Base-by-base conservation (phyloP, 1,139 yeast species). In the Pichia sp. region DNA sequence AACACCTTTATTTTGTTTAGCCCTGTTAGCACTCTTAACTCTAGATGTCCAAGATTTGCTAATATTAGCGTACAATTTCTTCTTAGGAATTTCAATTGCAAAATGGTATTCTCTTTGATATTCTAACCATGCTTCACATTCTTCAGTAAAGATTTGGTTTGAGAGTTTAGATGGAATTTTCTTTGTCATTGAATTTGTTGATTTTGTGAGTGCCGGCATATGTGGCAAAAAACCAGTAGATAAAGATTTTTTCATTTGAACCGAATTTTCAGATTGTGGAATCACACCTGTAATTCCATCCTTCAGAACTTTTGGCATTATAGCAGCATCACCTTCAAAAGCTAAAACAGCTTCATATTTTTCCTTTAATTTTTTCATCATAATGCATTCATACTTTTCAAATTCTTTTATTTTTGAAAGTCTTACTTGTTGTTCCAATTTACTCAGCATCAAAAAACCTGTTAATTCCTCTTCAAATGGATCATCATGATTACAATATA, bases 381-480 rank as follows among this genome's bases (percentile, higher is more conserved):
- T 67, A 34, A 61, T 59, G 36, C 80, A 81, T 41, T 53, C 58
- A 39, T 57, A 55, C 20, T 46, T 50, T 4, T 41, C 52, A 58
- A 86, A 83, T 3, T 78, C 66, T 8, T 64, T 64, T 37, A 71
- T 61, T 55, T 83, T 78, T 36, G 82, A 86, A 35, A 76, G 47
- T 45, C 97, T 68, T 50, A 76, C 70, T 46, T 75, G 69, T 58
- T 86, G 95, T 55, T 87, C 97, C 6, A 75, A 61, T 43, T 70
- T 54, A 4, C 96, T 96, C 32, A 86, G 70, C 56, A 83, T 85
- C 58, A 77, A 83, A 23, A 84, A 78, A 69, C 82, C 71, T 36
- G 78, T 78, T 47, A 92, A 64, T 52, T 87, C 82, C 6, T 82
- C 67, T 63, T 92, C 98, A 62, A 92, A 89, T 8, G 95, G 90